Percentiles rank a stretch among this genome's conserved stretches.
phyloP scores from a whole-genome alignment of 176 grass and related monocot genomes.

The Oryza meyeriana region DNA sequence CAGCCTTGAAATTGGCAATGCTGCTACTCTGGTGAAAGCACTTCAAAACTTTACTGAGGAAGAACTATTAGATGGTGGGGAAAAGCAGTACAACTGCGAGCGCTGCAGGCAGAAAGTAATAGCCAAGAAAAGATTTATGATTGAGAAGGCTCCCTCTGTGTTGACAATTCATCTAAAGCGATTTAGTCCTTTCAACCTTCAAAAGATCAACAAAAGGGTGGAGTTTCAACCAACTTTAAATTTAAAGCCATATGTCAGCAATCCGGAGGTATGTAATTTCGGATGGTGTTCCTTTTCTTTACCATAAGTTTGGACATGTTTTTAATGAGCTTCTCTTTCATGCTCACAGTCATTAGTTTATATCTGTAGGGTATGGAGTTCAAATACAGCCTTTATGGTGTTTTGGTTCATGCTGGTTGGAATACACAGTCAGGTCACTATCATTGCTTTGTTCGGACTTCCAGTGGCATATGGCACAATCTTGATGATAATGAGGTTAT shows the following conservation, averaged over 20 bases:
- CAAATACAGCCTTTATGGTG: conserved; percentile 79
- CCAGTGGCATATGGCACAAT: conserved; percentile 86
- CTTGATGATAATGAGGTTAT: conserved; percentile 79
- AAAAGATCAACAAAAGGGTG: conserved; percentile 77
- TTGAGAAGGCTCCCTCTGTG: conserved; percentile 75
- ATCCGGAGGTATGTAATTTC: conserved; percentile 56
- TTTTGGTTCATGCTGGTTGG: conserved; percentile 77
- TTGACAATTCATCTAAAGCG: conserved; percentile 82
- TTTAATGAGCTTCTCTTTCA: background rate
- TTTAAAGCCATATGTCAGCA: conserved; percentile 73
- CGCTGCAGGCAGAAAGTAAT: conserved; percentile 71
- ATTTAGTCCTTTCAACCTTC: conserved; percentile 64
- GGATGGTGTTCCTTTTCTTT: background rate
- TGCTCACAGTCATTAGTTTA: background rate
- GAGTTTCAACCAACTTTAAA: conserved; percentile 60
- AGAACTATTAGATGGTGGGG: conserved; percentile 69
- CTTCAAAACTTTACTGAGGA: conserved; percentile 66
- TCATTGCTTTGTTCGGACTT: conserved; percentile 86
- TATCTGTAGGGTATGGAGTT: conserved; percentile 62
- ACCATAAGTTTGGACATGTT: background rate
- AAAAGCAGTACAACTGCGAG: conserved; percentile 71
- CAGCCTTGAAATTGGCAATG: conserved; percentile 78
- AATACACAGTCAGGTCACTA: conserved; percentile 82
- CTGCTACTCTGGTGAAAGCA: conserved; percentile 56
- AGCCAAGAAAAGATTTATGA: conserved; percentile 78